These are phyloP conservation scores for Bryum argenteum DNA, from an alignment of 225 moss, liverwort and hornwort species.

Conservation along the genomic window DNA sequence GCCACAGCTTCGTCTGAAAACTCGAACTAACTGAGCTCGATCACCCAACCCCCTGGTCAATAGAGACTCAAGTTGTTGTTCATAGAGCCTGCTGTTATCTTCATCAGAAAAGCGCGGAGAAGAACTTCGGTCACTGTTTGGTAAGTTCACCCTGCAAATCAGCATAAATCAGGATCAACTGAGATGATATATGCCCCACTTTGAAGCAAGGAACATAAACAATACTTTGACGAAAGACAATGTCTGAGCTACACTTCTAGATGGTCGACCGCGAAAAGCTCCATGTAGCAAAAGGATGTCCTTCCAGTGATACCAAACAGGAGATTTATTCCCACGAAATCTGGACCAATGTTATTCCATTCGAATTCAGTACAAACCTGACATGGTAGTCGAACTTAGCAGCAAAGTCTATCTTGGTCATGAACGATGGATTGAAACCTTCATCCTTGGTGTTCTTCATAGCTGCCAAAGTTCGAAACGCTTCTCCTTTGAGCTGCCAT, in stretches of 20 bases:
- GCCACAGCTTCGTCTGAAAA: constrained; percentile 59
- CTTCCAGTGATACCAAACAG: not conserved
- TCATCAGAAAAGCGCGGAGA: constrained; percentile 58
- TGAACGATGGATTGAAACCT: constrained; percentile 77
- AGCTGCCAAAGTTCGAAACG: constrained; percentile 61
- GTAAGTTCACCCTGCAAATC: constrained; percentile 42
- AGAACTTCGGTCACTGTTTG: constrained; percentile 40
- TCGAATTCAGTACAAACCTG: constrained; percentile 55
- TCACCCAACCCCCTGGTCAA: constrained; percentile 65
- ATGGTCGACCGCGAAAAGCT: constrained; percentile 3
- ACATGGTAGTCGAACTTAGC: constrained; percentile 89
- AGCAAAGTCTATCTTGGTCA: constrained; percentile 73
- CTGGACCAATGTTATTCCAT: constrained; percentile 12
- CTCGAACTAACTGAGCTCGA: constrained; percentile 69
- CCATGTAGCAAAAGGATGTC: not conserved
- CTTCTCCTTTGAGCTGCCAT: constrained; percentile 75
- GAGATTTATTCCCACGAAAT: constrained; percentile 9
- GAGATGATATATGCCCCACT: not conserved
- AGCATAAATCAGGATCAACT: constrained; percentile 13
- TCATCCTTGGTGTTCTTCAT: constrained; percentile 70
- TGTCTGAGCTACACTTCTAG: constrained; percentile 5
- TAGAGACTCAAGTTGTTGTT: constrained; percentile 64
- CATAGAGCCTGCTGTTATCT: constrained; percentile 62
- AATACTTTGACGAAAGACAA: constrained; percentile 3
- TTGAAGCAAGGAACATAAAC: constrained; percentile 1